Percentiles rank a stretch among this genome's conserved stretches.
Conservation (phyloP, 1,284 basidiomycete species). For the Xanthoconium separans region DNA sequence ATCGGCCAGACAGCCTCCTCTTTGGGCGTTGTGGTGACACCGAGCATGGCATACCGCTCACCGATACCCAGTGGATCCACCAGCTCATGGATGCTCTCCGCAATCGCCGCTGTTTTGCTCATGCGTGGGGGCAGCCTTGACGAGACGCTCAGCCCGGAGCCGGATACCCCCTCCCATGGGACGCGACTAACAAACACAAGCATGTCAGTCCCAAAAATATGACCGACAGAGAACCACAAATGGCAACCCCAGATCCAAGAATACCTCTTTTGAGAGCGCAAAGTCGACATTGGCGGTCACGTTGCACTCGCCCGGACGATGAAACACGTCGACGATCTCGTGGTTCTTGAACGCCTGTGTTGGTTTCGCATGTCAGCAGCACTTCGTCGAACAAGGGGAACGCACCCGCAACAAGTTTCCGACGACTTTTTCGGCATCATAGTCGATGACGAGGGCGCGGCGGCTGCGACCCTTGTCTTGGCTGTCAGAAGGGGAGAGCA, state of each 20-base stretch:
- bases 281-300: conserved; percentile 98
- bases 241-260: conserved; percentile 58
- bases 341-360: conserved; percentile 89
- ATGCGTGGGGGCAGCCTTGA: conserved; percentile 43
- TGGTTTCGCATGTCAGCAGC: too few relatives aligned
- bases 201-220: conserved; percentile 1
- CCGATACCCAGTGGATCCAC: conserved; percentile 67
- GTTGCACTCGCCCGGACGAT: conserved; percentile 85
- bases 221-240: conserved; percentile 1
- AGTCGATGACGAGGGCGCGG: conserved; percentile 88
- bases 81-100: conserved; percentile 50
- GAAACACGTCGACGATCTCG: conserved; percentile 83
- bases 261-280: conserved; percentile 78
- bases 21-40: conserved; percentile 35
- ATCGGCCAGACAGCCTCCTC: too few relatives aligned
- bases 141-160: conserved; percentile 56
- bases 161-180: conserved; percentile 69
- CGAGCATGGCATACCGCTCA: conserved; percentile 60
- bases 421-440: conserved; percentile 77
- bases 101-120: conserved; percentile 51
- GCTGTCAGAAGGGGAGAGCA: conserved; percentile 33
- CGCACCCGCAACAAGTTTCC: conserved; percentile 80
- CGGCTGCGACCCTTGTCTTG: conserved; percentile 57
- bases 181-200: conserved; percentile 34
- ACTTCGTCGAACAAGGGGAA: conserved; percentile 1